Conservation (phyloP, 495 filamentous ascomycete genomes). For the Annulohypoxylon bovei region DNA sequence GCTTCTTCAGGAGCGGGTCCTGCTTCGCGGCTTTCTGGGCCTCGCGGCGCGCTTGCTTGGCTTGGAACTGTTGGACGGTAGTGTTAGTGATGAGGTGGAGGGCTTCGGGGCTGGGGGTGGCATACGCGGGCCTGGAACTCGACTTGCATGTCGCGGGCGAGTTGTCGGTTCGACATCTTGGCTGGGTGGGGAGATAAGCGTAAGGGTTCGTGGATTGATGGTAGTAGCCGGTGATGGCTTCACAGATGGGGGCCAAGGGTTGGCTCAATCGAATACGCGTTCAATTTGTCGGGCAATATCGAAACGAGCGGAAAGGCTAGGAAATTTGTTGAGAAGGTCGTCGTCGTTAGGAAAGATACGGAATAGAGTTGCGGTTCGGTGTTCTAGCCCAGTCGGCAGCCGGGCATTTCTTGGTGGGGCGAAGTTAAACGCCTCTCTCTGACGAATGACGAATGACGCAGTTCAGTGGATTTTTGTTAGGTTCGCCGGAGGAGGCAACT, state of each 20-base stretch:
- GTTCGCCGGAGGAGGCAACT: not conserved
- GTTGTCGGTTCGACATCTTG: slow-evolving; percentile 62
- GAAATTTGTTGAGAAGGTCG: not conserved
- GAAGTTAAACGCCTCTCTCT: slow-evolving; percentile 12
- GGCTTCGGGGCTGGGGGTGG: not conserved
- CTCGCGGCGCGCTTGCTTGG: slow-evolving; percentile 84
- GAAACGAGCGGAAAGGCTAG: not conserved
- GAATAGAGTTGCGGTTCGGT: slow-evolving; percentile 17
- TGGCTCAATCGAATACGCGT: not conserved
- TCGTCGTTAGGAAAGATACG: slow-evolving; percentile 19
- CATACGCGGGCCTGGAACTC: slow-evolving; percentile 63
- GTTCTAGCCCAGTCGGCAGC: slow-evolving; percentile 1
- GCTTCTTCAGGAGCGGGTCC: slow-evolving; percentile 81
- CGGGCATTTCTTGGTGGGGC: slow-evolving; percentile 25
- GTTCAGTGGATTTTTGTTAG: not conserved
- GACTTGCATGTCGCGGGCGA: slow-evolving; percentile 61
- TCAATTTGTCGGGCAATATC: not conserved
- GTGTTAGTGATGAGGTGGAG: slow-evolving; percentile 4
- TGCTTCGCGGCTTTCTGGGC: slow-evolving; percentile 84
- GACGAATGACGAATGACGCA: slow-evolving; percentile 39
- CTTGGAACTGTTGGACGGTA: slow-evolving; percentile 70
- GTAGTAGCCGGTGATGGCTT: not conserved
- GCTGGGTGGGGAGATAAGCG: not conserved
- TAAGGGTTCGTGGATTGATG: not conserved
- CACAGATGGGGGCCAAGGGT: not conserved